Evolutionary conservation across 2,329 filamentous ascomycete species (phyloP).

Genomic region (Macrophomina phaseolina): DNA sequence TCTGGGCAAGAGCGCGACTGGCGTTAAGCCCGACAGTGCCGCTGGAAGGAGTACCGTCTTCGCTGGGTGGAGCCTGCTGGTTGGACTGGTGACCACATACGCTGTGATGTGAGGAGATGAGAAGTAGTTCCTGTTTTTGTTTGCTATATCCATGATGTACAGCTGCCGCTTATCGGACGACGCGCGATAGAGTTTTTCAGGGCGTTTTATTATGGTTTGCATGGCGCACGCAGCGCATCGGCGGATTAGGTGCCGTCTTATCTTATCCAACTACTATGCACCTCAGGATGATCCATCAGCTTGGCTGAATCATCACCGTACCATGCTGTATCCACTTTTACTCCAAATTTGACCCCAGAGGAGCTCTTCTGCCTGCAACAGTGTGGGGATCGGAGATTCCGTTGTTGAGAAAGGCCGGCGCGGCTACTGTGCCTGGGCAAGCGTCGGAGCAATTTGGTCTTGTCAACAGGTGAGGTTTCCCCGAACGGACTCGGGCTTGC

Average conservation of each 20-base stretch:
- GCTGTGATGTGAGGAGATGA: conserved; percentile 12
- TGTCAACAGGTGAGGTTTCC: background rate
- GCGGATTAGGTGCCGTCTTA: background rate
- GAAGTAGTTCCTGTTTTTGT: background rate
- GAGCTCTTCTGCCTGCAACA: background rate
- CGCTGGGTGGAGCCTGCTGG: conserved; percentile 30
- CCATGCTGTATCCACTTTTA: background rate
- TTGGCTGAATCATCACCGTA: background rate
- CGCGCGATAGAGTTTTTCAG: background rate
- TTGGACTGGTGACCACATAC: conserved; percentile 23
- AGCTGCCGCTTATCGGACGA: background rate
- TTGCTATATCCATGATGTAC: background rate
- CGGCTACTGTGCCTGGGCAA: conserved; percentile 15
- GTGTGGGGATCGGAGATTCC: conserved; percentile 3
- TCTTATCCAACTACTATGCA: background rate
- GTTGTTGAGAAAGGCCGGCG: background rate
- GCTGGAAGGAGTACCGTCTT: conserved; percentile 27
- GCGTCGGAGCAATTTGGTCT: conserved; percentile 6
- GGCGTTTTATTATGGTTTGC: conserved; percentile 5
- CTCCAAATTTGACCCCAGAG: background rate
- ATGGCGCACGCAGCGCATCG: background rate
- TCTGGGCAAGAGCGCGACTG: conserved; percentile 59
- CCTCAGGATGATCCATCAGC: background rate
- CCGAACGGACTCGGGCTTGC: background rate
- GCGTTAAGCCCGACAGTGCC: conserved; percentile 43